Percentiles rank a stretch among this genome's conserved stretches.
phyloP scores from a whole-genome alignment of 352 stramenopile genomes.

The Globisporangium spiculum region DNA sequence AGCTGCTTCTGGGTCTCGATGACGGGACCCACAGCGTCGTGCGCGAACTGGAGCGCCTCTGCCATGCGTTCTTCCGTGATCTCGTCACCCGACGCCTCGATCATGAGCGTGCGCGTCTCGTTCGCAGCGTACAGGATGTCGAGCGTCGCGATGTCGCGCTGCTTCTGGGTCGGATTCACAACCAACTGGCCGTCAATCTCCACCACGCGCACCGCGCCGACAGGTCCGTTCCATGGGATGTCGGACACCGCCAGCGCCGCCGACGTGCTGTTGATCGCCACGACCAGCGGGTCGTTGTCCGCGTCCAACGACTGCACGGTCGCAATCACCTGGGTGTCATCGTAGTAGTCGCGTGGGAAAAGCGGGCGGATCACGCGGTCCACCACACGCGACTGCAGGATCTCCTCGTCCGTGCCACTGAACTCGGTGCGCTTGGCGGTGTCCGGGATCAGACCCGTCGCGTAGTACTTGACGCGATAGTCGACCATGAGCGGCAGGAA shows the following conservation, averaged over 20 bases:
- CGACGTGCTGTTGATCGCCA: slow-evolving; percentile 89
- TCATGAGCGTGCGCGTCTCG: slow-evolving; percentile 79
- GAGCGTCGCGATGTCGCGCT: slow-evolving; percentile 69
- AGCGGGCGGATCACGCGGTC: slow-evolving; percentile 95
- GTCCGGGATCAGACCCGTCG: slow-evolving; percentile 85
- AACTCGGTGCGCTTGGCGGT: slow-evolving; percentile 88
- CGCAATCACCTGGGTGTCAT: slow-evolving; percentile 94
- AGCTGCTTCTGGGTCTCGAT: slow-evolving; percentile 69
- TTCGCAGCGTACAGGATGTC: slow-evolving; percentile 87
- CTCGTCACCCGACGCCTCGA: slow-evolving; percentile 83
- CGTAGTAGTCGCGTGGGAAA: slow-evolving; percentile 92
- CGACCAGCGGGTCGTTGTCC: slow-evolving; percentile 81
- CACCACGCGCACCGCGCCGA: slow-evolving; percentile 88
- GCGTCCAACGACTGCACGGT: slow-evolving; percentile 88
- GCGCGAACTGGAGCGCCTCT: slow-evolving; percentile 76
- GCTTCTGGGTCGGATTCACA: slow-evolving; percentile 86
- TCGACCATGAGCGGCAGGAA: slow-evolving; percentile 93
- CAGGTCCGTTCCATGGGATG: slow-evolving; percentile 88
- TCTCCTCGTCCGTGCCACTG: slow-evolving; percentile 92
- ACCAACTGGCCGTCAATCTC: slow-evolving; percentile 86
- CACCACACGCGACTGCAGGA: slow-evolving; percentile 95
- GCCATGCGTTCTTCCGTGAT: slow-evolving; percentile 69
- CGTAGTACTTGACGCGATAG: slow-evolving; percentile 90
- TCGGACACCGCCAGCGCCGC: slow-evolving; percentile 82
- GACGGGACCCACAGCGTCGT: slow-evolving; percentile 47